Evolutionary conservation across 441 rosid genomes (phyloP), one percentile per base, ranked within the genome.

Genomic region (Jatropha podagrica): DNA sequence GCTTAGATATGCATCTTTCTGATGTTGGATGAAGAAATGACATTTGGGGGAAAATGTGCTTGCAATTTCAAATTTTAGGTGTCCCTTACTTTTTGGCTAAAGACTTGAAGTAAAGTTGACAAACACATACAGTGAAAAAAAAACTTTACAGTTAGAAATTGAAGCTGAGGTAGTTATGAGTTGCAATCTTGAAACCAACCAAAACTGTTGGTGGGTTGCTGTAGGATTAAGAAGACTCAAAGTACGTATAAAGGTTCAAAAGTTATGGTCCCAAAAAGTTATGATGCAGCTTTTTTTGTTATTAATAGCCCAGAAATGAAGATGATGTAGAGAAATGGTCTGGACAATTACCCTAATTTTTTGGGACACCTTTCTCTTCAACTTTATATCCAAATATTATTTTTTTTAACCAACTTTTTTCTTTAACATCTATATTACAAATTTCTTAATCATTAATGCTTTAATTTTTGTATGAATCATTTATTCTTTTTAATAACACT

Each of bases 121-220:
- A 23, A 60, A 60, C 32, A n/a, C 54, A 46, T 13, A 46, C 13
- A 13, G 13, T 2, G 2, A 15, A 14, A 32, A 18, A 68, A 37
- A 23, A 48, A 62, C 23, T 72, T 72, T 72, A 44, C 26, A 40
- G 27, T 32, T 41, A 64, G 42, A 3, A 61, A 62, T 49, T 60
- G 42, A 61, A 60, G 63, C 7, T 11, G n/a, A 27, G 78, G 78
- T 76, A 49, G 78, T 69, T 76, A 51, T 42, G 60, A 69, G 78
- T 76, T 61, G 69, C 74, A 69, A 76, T 76, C 78, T 40, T 37
- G 1, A 40, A 61, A 76, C 77, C 77, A 74, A 74, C 70, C 27
- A 52, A 37, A 46, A 63, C 56, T 58, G 40, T 74, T 65, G 77
- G 51, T 58, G 69, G 46, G 69, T 76, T 61, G 74, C 68, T 40